Evolutionary conservation across 2,329 filamentous ascomycete species (phyloP), one percentile per base, ranked within the genome.

Genomic region (Calonectria henricotiae): DNA sequence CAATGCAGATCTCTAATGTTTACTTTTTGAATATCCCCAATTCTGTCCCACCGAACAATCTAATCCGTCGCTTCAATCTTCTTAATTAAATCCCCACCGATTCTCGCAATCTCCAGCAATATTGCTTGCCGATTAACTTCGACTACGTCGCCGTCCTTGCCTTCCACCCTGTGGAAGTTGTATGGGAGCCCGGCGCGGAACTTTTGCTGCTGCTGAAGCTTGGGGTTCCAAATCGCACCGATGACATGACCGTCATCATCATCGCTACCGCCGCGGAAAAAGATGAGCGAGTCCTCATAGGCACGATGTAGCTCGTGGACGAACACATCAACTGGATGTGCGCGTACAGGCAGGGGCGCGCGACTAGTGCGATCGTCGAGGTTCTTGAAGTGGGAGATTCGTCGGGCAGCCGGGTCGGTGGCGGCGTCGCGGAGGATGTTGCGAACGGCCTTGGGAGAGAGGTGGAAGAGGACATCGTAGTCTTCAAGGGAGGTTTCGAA

Each of bases 401-500:
- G 83, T 58, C 78, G 81, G 17, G 79, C 79, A 70, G 83, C 73
- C 70, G 79, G 76, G 44, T 82, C 77, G 68, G 79, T 76, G 62
- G 82, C 80, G 43, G 80, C 79, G 58, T 84, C 83, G 76, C 82
- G 79, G 76, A 82, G 68, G 32, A 86, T 77, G 72, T 79, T 72
- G 77, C 85, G 85, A 51, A 89, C 79, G 61, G 84, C 84, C 74
- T 88, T 90, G 37, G 86, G 74, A 17, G 89, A 88, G 23, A 98
- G 85, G 78, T 92, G 89, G 65, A 99, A 85, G n/a, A 96, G 84
- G 73, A 98, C 92, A 80, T 98, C 94, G 81, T 95, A 99, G 74
- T 98, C 95, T 11, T 83, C 82, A 6, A 94, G 85, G 0, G 92
- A 89, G 3, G 92, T 87, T n/a, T 88, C 85, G 83, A 98, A 98